Base-by-base conservation (phyloP, 75 land plant species). In the Pseudotsuga menziesii region DNA sequence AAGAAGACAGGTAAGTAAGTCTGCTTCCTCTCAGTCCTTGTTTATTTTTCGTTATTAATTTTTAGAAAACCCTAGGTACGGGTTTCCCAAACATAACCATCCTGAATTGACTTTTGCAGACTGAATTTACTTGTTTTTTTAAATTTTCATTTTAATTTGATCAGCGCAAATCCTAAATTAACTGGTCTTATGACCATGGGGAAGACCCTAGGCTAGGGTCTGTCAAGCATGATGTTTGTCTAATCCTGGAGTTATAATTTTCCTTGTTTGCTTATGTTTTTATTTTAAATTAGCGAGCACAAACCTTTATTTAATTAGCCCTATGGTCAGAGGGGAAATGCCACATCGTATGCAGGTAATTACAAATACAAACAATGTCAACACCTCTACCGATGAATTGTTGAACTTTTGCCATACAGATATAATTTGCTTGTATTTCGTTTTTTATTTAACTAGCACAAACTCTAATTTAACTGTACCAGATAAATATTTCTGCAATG, bases 1-100 rank as follows among this genome's bases (percentile, higher is more conserved):
- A 82, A 82, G 90, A 61, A 81, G 91, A 29, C 99, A 96, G 94
- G 99, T 96, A 2, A 20, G 79, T 39, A 6, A 61, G 12, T 44
- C 17, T 7, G 8, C 3, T n/a, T 26, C 4, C 14, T 3, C 22
- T 52, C 4, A 74, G 32, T 11, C 6, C 19, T 29, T 27, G 61
- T 29, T 4, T n/a, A 58, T 19, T 58, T 58, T 7, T 19, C n/a
- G n/a, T 19, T 20, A 5, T 58, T 44, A 17, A 19, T 41, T 39
- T 44, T 69, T 6, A 69, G 52, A 69, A 69, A 9, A 9, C 22
- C 72, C 54, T 39, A 48, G 48, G 13, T n/a, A 22, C 20, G 25
- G 44, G 35, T 69, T 41, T 36, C 11, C 41, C 23, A n/a, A 69
- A 36, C 54, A 48, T 41, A 44, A n/a, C 41, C 39, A 69, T 69